Percentiles rank a stretch among this genome's conserved stretches.
Conservation (phyloP, 305 asterid genomes). For the Caryopteris hybrid region DNA sequence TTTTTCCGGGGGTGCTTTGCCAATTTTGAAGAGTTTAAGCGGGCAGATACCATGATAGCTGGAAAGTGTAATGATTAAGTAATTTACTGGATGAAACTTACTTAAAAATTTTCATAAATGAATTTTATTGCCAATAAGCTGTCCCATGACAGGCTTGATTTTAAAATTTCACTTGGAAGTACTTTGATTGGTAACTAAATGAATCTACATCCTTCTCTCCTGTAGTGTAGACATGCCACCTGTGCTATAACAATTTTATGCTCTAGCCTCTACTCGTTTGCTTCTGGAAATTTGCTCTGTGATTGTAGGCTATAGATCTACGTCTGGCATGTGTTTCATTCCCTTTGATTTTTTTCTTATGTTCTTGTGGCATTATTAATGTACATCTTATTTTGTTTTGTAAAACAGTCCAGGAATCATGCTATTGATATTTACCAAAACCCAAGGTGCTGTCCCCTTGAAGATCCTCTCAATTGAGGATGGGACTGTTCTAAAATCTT, state of each 20-base stretch:
- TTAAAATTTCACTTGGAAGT: neutral
- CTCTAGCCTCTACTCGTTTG: neutral
- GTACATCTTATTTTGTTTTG: slow-evolving; percentile 4
- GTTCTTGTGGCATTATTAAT: neutral
- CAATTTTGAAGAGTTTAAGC: neutral
- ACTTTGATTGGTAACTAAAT: neutral
- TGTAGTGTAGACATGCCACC: neutral
- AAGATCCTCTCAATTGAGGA: slow-evolving; percentile 94
- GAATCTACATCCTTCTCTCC: neutral
- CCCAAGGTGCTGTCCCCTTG: slow-evolving; percentile 74
- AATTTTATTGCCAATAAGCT: neutral
- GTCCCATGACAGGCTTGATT: neutral
- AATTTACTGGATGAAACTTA: neutral
- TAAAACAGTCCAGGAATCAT: slow-evolving; percentile 86
- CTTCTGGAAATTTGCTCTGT: neutral
- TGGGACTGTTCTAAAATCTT: slow-evolving; percentile 86
- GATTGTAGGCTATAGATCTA: neutral
- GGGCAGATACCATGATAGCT: neutral
- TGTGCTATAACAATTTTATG: neutral
- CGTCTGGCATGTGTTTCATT: neutral
- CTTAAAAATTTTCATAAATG: neutral
- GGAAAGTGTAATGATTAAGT: neutral
- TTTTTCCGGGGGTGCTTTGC: neutral
- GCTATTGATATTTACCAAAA: slow-evolving; percentile 74
- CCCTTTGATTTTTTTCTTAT: slow-evolving; percentile 6